Evolutionary conservation across 2,329 filamentous ascomycete genomes (phyloP), one percentile per base, ranked within the genome.

Genomic region (Botrytis cinerea): DNA sequence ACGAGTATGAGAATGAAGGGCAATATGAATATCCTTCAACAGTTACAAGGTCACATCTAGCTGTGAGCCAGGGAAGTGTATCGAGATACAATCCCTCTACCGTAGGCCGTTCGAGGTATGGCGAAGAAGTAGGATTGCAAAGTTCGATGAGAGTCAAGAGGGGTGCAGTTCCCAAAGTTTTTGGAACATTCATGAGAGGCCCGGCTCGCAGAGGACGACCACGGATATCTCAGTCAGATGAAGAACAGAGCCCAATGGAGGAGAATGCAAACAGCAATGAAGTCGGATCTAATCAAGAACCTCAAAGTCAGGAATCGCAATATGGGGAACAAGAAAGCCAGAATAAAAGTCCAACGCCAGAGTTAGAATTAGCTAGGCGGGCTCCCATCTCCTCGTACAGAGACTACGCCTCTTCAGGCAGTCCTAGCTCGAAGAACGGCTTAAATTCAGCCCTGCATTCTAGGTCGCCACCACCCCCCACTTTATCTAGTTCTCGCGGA

Each of bases 111-210:
- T 84, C 82, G 25, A 85, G 86, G 51, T 85, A 86, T 68, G 89
- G 89, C 4, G 91, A 94, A 38, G 90, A 92, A 48, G 83, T 84
- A 48, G 90, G 88, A 22, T 84, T 89, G 2, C 92, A 93, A 74
- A 91, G 91, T 78, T 94, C 93, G 0, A 89, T 94, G 86, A 88
- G 93, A 8, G 85, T 95, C 74, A 95, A 95, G 83, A 87, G 93
- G 75, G 88, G 93, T 22, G 91, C 91, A 25, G 63, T 72, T 48
- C 71, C 71, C 18, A 93, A 93, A 81, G 86, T 92, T 12, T 89
- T 91, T 3, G 93, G 93, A 1, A 92, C 89, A 74, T 95, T 95
- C 77, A 84, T 96, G 35, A 94, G 92, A 77, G 93, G 92, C 1
- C 93, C 93, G 43, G 92, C 93, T 32, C 88, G 93, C 72, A 87